These are phyloP conservation scores for Inosperma sp. DNA, from an alignment of 768 basidiomycete genomes.

Conservation along the genomic window DNA sequence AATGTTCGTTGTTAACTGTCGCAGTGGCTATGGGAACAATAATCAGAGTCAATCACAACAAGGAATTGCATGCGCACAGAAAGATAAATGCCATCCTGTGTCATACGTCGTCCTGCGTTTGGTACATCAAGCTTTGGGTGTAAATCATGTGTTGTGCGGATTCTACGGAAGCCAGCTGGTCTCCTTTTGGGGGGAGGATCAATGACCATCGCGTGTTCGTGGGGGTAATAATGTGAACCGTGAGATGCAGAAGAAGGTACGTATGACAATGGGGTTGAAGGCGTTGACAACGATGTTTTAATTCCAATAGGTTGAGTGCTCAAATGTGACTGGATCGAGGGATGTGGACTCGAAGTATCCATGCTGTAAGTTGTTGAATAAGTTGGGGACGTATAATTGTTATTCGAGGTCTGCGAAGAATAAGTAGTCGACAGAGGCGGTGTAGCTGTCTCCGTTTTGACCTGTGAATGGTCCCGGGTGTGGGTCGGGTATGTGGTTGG, in stretches of 20 bases:
- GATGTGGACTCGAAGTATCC: constrained; percentile 64
- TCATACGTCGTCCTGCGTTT: constrained; percentile 68
- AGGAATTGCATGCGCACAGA: constrained; percentile 54
- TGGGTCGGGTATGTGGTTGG: constrained; percentile 50
- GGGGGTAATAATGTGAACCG: constrained; percentile 52
- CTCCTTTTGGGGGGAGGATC: constrained; percentile 65
- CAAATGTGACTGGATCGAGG: constrained; percentile 47
- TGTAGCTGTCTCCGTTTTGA: constrained; percentile 44
- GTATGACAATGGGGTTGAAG: constrained; percentile 69
- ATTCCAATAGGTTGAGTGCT: constrained; percentile 44
- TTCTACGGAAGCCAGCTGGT: constrained; percentile 71
- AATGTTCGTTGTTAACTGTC: constrained; percentile 77
- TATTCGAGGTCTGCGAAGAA: constrained; percentile 42
- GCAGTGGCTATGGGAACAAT: constrained; percentile 42
- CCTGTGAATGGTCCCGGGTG: constrained; percentile 52
- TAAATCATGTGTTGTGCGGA: constrained; percentile 73
- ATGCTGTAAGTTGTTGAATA: constrained; percentile 52
- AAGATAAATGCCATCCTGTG: constrained; percentile 68
- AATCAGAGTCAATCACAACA: background rate
- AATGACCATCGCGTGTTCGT: constrained; percentile 70
- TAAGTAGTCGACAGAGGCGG: constrained; percentile 52
- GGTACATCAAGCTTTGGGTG: constrained; percentile 60
- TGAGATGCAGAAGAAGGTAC: constrained; percentile 49
- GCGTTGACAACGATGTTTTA: constrained; percentile 60
- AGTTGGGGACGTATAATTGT: constrained; percentile 32